Evolutionary conservation across 257 asterid genomes (phyloP), one percentile per base, ranked within the genome.

Genomic region (Petunia secreta): DNA sequence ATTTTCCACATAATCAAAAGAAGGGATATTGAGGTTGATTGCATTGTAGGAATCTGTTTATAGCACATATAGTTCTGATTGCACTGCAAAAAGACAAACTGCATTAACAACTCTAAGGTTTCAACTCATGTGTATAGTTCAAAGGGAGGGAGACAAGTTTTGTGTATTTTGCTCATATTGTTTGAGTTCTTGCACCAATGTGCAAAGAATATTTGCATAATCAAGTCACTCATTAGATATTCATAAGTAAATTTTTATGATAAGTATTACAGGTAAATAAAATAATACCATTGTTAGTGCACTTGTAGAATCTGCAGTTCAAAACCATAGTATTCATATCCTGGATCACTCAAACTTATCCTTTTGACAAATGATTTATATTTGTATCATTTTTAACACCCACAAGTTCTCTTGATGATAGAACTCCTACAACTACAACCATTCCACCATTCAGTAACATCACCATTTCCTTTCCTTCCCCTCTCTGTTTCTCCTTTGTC

Each of bases 301-400:
- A 13, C 64, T 59, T 0, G 25, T 13, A 36, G 64, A 16, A 16
- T 59, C n/a, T 13, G 64, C 14, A 5, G 25, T 15, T 59, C 8
- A 36, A 59, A 36, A 59, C 15, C 64, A 36, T 59, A 36, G 15
- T 63, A 39, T 40, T 40, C 6, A 0, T 4, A 46, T 46, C 53
- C 5, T 46, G 53, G 10, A 58, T 84, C 86, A 15, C 87, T 83
- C 88, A 87, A 81, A 84, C 87, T 85, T 64, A 89, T 89, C 88
- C 81, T 75, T 75, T 5, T 64, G 63, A 68, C 59, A 58, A 53
- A 57, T 36, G 64, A 75, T 60, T 75, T 50, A 50, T 38, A 68
- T 6, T 40, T 58, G 68, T 76, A 48, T 76, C 69, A 77, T 40
- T 77, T 44, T 37, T 59, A 75, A 9, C 63, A 80, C 79, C 73